These are phyloP conservation scores for Monosporascus sp. DNA, from an alignment of 2,329 filamentous ascomycete genomes.

Conservation along the genomic window DNA sequence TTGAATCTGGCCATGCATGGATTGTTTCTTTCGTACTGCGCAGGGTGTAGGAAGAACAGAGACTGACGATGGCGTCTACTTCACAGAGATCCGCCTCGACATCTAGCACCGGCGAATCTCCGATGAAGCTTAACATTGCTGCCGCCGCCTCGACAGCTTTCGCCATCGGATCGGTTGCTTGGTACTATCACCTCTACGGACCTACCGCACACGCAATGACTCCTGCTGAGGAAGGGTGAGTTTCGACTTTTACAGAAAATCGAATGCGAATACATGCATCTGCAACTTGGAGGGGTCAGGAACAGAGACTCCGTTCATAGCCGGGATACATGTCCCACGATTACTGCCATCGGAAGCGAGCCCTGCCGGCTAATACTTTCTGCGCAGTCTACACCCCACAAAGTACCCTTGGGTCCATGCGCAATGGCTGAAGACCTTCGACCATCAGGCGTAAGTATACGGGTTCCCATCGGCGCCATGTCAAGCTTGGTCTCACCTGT, in stretches of 20 bases:
- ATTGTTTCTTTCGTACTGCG: background rate
- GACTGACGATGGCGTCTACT: conserved; percentile 31
- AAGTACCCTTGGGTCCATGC: conserved; percentile 94
- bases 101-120: conserved; percentile 66
- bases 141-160: conserved; percentile 80
- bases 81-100: conserved; percentile 63
- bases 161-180: conserved; percentile 84
- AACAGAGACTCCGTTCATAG: conserved; percentile 5
- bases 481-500: conserved; percentile 37
- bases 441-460: conserved; percentile 82
- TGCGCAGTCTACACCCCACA: conserved; percentile 75
- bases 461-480: conserved; percentile 2
- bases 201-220: conserved; percentile 83
- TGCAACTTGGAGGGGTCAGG: conserved; percentile 2
- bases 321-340: background rate
- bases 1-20: background rate
- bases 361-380: conserved; percentile 11
- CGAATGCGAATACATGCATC: background rate
- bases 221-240: conserved; percentile 96
- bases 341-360: conserved; percentile 7
- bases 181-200: conserved; percentile 97
- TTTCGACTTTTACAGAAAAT: conserved; percentile 28
- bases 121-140: conserved; percentile 79
- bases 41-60: conserved; percentile 7
- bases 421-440: conserved; percentile 91